Evolutionary conservation across 345 rosid genomes (phyloP).

Genomic region (Populus euphratica): DNA sequence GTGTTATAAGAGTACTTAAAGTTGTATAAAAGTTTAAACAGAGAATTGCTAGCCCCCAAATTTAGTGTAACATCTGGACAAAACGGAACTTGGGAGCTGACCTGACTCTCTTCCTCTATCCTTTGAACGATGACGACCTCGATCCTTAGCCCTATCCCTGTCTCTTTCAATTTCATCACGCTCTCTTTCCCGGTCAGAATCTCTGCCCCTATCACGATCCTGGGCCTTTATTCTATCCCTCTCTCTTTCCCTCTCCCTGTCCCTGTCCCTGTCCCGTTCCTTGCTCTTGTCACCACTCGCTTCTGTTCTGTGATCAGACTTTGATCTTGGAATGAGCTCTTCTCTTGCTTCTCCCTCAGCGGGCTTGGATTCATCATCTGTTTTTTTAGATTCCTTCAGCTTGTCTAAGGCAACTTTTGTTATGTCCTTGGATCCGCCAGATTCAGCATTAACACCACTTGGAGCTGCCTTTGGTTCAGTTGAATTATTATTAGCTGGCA

Average conservation of each 20-base stretch:
- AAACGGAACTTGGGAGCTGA: conserved; percentile 11
- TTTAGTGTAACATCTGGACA: not conserved
- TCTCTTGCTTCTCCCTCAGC: conserved; percentile 47
- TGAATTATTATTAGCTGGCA: conserved; percentile 38
- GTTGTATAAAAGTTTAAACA: not conserved
- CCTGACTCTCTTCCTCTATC: conserved; percentile 74
- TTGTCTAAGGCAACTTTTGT: conserved; percentile 42
- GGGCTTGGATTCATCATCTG: conserved; percentile 56
- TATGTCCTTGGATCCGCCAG: conserved; percentile 48
- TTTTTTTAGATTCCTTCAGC: conserved; percentile 59
- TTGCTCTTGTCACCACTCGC: conserved; percentile 53
- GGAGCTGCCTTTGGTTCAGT: conserved; percentile 36
- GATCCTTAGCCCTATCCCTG: conserved; percentile 63
- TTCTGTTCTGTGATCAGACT: conserved; percentile 49
- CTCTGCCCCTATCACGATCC: conserved; percentile 71
- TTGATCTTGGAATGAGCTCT: conserved; percentile 40
- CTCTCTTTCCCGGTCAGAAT: conserved; percentile 72
- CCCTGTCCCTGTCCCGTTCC: conserved; percentile 64
- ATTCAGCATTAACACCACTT: conserved; percentile 36
- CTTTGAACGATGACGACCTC: conserved; percentile 61
- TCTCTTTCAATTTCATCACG: conserved; percentile 58
- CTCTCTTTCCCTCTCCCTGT: conserved; percentile 31
- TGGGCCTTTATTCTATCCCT: conserved; percentile 49
- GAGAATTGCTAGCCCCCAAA: not conserved
- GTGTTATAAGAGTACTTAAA: not conserved